Percentiles rank a stretch among this genome's conserved stretches.
Conservation (phyloP, 2,329 filamentous ascomycete genomes). For the Atkinsonella hypoxylon region DNA sequence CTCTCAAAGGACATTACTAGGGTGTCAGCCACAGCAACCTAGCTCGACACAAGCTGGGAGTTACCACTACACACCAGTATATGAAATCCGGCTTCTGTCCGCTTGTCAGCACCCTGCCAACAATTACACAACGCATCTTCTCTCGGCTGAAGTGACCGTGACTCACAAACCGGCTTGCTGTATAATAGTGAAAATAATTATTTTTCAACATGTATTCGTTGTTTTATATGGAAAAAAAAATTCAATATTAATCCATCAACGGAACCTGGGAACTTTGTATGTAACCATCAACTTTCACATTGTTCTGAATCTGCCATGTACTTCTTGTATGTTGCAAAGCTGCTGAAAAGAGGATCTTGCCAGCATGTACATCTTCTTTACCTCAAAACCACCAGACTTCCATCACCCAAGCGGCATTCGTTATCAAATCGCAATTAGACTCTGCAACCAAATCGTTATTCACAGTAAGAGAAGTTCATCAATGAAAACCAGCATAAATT, state of each 20-base stretch:
- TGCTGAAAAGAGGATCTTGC: not conserved
- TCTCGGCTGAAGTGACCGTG: not conserved
- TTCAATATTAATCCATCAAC: not conserved
- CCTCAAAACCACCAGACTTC: not conserved
- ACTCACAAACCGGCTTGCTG: not conserved
- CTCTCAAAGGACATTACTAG: not conserved
- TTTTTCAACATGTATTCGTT: no score
- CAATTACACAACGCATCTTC: not conserved
- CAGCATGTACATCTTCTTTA: not conserved
- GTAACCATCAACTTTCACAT: not conserved
- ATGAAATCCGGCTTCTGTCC: no score
- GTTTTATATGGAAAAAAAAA: no score
- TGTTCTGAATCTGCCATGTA: not conserved
- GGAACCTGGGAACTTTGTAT: not conserved
- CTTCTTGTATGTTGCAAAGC: not conserved
- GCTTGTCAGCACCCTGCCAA: no score
- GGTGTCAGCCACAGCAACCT: no score
- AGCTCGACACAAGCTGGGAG: no score
- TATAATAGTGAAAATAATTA: not conserved
- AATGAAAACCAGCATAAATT: slow-evolving; percentile 9
- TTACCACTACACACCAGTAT: no score
- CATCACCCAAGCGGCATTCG: not conserved
- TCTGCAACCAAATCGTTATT: slow-evolving; percentile 8
- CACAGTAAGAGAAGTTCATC: not conserved
- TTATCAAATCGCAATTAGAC: slow-evolving; percentile 7